Evolutionary conservation across 768 basidiomycete genomes (phyloP).

Genomic region (Boletus rubescentipes): DNA sequence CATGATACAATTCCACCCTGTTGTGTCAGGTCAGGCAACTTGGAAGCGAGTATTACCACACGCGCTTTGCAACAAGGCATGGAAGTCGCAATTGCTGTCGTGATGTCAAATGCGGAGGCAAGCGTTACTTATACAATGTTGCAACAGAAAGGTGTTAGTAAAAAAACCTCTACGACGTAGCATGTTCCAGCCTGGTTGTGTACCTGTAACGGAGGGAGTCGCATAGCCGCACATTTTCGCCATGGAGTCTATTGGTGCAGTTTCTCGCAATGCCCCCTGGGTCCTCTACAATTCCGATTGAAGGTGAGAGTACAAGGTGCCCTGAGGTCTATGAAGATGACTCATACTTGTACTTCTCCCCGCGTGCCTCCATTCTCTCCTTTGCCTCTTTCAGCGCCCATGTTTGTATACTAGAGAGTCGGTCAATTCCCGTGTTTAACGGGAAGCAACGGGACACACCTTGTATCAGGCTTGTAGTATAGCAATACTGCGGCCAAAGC

Average conservation of each 20-base stretch:
- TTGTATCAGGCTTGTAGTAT: constrained; percentile 93
- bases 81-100: too few relatives aligned
- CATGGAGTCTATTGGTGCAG: too few relatives aligned
- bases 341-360: constrained; percentile 84
- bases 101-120: too few relatives aligned
- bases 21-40: too few relatives aligned
- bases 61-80: too few relatives aligned
- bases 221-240: too few relatives aligned
- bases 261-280: too few relatives aligned
- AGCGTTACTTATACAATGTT: not conserved
- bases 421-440: constrained; percentile 2
- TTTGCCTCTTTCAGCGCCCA: constrained; percentile 94
- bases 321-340: constrained; percentile 40
- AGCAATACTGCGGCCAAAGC: constrained; percentile 69
- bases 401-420: constrained; percentile 68
- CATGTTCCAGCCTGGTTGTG: too few relatives aligned
- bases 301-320: constrained; percentile 2
- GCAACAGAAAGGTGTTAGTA: not conserved
- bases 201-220: too few relatives aligned
- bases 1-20: not conserved
- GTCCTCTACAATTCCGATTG: not conserved
- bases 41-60: too few relatives aligned
- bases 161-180: not conserved
- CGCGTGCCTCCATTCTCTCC: constrained; percentile 87
- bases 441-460: constrained; percentile 46